phyloP scores from a whole-genome alignment of 2,329 filamentous ascomycete species.

The Penicillium sp. region DNA sequence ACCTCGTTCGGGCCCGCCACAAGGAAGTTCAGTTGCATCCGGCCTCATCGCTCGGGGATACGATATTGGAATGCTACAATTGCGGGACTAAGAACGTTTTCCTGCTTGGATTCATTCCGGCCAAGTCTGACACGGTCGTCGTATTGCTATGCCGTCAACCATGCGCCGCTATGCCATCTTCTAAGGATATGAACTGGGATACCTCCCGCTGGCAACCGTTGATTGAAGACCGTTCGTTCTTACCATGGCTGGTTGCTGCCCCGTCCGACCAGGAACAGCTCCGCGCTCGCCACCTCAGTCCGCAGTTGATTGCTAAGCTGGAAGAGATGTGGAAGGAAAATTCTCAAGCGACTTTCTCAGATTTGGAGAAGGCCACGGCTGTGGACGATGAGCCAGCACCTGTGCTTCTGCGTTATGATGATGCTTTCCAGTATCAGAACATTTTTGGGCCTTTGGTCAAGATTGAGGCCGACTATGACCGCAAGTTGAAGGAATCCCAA shows the following conservation, averaged over 20 bases:
- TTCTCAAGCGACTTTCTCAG: constrained; percentile 72
- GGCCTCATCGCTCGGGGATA: constrained; percentile 84
- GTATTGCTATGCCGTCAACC: constrained; percentile 93
- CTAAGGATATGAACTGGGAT: constrained; percentile 99
- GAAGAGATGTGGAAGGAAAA: constrained; percentile 99
- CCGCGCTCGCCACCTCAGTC: constrained; percentile 81
- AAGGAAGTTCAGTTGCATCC: constrained; percentile 98
- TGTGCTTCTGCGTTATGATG: constrained; percentile 86
- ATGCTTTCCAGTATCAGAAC: constrained; percentile 97
- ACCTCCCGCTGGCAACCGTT: constrained; percentile 94
- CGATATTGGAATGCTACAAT: constrained; percentile 95
- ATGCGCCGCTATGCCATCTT: constrained; percentile 85
- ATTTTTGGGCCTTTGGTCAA: constrained; percentile 96
- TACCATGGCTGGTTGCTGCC: constrained; percentile 81
- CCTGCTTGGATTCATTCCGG: constrained; percentile 90
- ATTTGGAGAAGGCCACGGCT: constrained; percentile 81
- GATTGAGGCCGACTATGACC: constrained; percentile 98
- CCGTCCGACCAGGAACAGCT: constrained; percentile 93
- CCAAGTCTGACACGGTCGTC: constrained; percentile 96
- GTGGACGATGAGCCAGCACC: constrained; percentile 92
- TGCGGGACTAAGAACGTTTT: constrained; percentile 99
- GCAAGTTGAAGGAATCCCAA: constrained; percentile 95
- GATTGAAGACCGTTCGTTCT: constrained; percentile 90
- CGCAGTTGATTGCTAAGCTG: constrained; percentile 88
- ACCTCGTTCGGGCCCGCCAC: constrained; percentile 89